phyloP scores from a whole-genome alignment of 2,329 filamentous ascomycete species.

The Botrytis pseudocinerea region DNA sequence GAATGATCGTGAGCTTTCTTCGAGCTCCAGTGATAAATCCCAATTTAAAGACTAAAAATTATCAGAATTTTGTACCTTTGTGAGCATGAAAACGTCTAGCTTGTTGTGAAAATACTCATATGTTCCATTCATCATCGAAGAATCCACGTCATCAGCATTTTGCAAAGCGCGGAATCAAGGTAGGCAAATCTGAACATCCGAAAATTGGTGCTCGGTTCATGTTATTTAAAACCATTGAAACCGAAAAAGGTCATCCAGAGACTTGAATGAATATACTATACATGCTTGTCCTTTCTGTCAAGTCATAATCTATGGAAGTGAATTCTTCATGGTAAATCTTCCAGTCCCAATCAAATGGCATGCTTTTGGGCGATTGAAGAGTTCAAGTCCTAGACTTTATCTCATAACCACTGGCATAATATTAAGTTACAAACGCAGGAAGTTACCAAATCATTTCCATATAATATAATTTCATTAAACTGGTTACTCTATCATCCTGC shows the following conservation, averaged over 20 bases:
- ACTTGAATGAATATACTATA: fast-evolving
- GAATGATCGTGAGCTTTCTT: neutral
- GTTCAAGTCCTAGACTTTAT: neutral
- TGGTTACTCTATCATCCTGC: neutral
- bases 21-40: neutral
- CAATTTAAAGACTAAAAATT: neutral
- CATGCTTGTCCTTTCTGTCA: neutral
- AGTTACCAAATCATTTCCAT: too few relatives aligned
- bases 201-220: neutral
- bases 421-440: neutral
- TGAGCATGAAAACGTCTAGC: too few relatives aligned
- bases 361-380: neutral
- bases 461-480: too few relatives aligned
- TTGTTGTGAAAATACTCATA: neutral
- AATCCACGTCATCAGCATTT: neutral
- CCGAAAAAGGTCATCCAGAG: neutral
- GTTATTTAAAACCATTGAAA: neutral
- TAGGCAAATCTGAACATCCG: neutral
- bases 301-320: neutral
- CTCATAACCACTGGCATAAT: neutral
- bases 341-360: neutral
- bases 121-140: neutral
- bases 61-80: neutral
- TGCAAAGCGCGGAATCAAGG: neutral
- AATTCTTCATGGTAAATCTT: neutral